Evolutionary conservation across 2,329 filamentous ascomycete species (phyloP), one percentile per base, ranked within the genome.

Genomic region (Diplodia intermedia): DNA sequence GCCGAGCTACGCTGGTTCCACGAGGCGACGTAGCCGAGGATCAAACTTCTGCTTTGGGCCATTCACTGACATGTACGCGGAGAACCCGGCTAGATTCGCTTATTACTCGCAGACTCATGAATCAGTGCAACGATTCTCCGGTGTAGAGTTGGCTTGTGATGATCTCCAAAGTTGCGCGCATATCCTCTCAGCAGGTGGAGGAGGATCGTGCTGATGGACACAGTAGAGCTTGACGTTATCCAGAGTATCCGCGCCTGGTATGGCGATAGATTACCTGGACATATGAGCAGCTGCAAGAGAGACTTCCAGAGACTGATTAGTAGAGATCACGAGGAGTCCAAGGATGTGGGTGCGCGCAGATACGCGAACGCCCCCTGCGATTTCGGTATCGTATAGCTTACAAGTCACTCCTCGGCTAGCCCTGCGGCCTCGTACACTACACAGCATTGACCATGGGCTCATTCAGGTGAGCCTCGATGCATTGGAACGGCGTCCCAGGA

Each of bases 1-100:
- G 77, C 81, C 0, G 85, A 87, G 9, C 36, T 38, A 11, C 36
- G 3, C 11, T 11, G 11, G 11, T 11, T 12, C 36, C 36, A 4
- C 36, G 26, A 26, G 26, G 8, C 8, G 11, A 11, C 2, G 11
- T 38, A 38, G 36, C 36, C 9, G 36, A 38, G 36, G 36, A 38
- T 38, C 36, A 11, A 38, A 84, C 57, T 86, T 86, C 73, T 87
- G 84, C 75, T 86, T 84, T 63, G 84, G 84, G 0, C 85, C 84
- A 1, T 81, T 83, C 65, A 84, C 82, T 2, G 85, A 85, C 15
- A 77, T 85, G 65, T 73, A 85, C 23, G 81, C 79, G 7, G 80
- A 82, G 0, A 84, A 85, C 57, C 83, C 84, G 14, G 81, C 6
- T 70, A 73, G 26, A 26, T 56, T 61, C 71, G 36, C 73, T 70